These are phyloP conservation scores for Fusarium setosum DNA, from an alignment of 2,329 filamentous ascomycete genomes.

Conservation along the genomic window DNA sequence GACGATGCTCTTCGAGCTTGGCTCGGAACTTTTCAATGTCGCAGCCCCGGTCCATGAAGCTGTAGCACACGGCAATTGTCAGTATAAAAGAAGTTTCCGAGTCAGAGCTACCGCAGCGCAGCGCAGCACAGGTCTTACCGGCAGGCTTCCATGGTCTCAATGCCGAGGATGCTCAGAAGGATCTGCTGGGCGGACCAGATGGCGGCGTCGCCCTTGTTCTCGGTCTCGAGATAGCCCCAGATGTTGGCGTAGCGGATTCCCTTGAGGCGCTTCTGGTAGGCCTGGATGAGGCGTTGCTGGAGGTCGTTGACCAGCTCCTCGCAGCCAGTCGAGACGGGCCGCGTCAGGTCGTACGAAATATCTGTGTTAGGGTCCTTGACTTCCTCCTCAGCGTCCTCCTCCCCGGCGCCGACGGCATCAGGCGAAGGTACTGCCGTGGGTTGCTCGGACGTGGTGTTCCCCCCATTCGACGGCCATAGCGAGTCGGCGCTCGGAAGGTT, in stretches of 20 bases:
- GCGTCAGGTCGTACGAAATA: slow-evolving; percentile 40
- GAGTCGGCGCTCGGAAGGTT: slow-evolving; percentile 32
- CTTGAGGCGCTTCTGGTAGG: slow-evolving; percentile 38
- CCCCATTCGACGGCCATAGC: slow-evolving; percentile 33
- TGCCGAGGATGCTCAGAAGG: slow-evolving; percentile 40
- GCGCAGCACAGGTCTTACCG: slow-evolving; percentile 25
- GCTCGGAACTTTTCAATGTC: slow-evolving; percentile 37
- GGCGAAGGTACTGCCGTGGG: slow-evolving; percentile 20
- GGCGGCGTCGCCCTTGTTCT: slow-evolving; percentile 44
- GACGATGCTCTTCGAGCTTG: slow-evolving; percentile 39
- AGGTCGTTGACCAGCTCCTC: slow-evolving; percentile 42
- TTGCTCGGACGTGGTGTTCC: slow-evolving; percentile 14
- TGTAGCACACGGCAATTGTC: slow-evolving; percentile 17
- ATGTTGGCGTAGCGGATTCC: slow-evolving; percentile 44
- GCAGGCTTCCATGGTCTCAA: slow-evolving; percentile 43
- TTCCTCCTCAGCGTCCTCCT: slow-evolving; percentile 26
- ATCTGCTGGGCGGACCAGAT: slow-evolving; percentile 45
- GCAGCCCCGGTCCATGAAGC: slow-evolving; percentile 41
- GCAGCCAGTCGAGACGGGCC: slow-evolving; percentile 31
- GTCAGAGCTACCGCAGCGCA: background rate
- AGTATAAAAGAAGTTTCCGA: slow-evolving; percentile 8
- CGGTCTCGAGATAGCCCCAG: slow-evolving; percentile 44
- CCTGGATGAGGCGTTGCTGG: slow-evolving; percentile 40
- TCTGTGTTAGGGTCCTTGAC: slow-evolving; percentile 29
- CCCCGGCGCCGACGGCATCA: slow-evolving; percentile 23